Percentiles rank a stretch among this genome's conserved stretches.
These are phyloP conservation scores for Macadamia integrifolia DNA, from an alignment of 164 flowering plant genomes.

Conservation along the genomic window DNA sequence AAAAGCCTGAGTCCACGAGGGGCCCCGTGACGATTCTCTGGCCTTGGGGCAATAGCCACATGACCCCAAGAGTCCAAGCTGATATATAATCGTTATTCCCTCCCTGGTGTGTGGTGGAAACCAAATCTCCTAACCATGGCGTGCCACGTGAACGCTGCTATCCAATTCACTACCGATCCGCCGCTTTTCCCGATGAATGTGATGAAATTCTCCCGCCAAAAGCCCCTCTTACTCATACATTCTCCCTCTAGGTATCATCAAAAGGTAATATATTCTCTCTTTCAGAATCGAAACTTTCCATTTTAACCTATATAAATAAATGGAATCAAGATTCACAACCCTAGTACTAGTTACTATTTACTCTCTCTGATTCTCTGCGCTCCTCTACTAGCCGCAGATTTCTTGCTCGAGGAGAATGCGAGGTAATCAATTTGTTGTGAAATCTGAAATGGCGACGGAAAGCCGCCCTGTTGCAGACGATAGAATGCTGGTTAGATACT, in stretches of 20 bases:
- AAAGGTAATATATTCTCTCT: too few species aligned
- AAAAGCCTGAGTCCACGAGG: too few species aligned
- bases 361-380: neutral
- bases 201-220: constrained; percentile 5
- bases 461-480: constrained; percentile 27
- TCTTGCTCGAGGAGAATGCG: constrained; percentile 14
- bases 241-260: neutral
- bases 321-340: too few species aligned
- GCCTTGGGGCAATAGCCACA: too few species aligned
- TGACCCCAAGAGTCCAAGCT: too few species aligned
- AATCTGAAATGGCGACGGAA: constrained; percentile 36
- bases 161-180: constrained; percentile 23
- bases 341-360: too few species aligned
- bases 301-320: too few species aligned
- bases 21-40: too few species aligned
- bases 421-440: constrained; percentile 19
- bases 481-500: constrained; percentile 45
- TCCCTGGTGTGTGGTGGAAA: too few species aligned
- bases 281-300: too few species aligned
- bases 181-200: constrained; percentile 14
- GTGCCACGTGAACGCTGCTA: constrained; percentile 17
- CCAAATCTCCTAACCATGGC: constrained; percentile 24
- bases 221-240: neutral
- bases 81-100: too few species aligned
- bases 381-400: neutral